Evolutionary conservation across 2,329 filamentous ascomycete genomes (phyloP), one percentile per base, ranked within the genome.

Genomic region (Phialophora chinensis): DNA sequence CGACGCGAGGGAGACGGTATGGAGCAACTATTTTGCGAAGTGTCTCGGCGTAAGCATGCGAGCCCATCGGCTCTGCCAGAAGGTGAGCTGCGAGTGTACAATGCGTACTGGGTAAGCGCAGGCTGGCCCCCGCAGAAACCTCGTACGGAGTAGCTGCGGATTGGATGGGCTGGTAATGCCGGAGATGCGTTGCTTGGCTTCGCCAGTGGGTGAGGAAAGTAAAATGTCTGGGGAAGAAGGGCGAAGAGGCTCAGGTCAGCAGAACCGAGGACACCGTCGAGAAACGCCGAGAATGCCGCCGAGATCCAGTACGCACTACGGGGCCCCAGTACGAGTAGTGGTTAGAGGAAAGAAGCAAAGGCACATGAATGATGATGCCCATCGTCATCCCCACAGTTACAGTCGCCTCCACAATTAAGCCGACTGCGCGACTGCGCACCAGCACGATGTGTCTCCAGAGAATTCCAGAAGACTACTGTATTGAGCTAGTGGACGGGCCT

Each of bases 231-330:
- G 33, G 33, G 8, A 35, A 7, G 33, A 35, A 35, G 10, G 6
- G n/a, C 17, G 38, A 17, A 42, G 14, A 5, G 6, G 38, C 14
- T 42, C 38, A 17, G 17, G 38, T 42, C 38, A 17, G 38, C 12
- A 42, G 38, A 6, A 17, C 38, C 14, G 38, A 42, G 38, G 38
- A 20, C 17, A 7, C 14, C n/a, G 6, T 44, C 17, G 7, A 17
- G 6, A 44, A 35, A 55, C 25, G 62, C 66, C 66, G 66, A 67
- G 62, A 67, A 62, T 67, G 57, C 47, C 20, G 59, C 66, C 66
- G 66, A 57, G 25, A 35, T 12, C 1, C 27, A 27, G 27, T 5
- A 31, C 29, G 29, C 8, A 29, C 29, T 6, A 29, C 25, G 2
- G 25, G 25, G 25, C 4, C 25, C 25, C 25, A 7, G 29, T 6